Conservation (phyloP, 208 protist genomes). For the Crithidia thermophila region DNA sequence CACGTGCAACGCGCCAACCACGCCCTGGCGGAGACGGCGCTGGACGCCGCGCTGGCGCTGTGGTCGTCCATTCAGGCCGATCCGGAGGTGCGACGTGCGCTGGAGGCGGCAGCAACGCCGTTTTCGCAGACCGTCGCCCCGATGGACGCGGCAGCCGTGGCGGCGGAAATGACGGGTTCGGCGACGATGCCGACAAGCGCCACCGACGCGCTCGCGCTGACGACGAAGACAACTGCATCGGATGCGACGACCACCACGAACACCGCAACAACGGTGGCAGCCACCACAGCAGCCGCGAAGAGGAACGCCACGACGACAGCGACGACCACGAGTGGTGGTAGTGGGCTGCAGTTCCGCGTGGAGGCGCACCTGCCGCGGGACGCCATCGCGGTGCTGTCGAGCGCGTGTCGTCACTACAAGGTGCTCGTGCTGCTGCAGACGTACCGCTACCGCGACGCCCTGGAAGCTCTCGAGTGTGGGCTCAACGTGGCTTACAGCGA, state of each 20-base stretch:
- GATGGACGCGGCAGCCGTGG: conserved; percentile 16
- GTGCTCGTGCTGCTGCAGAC: conserved; percentile 70
- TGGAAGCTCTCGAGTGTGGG: conserved; percentile 81
- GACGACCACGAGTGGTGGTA: not conserved
- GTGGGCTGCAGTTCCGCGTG: conserved; percentile 11
- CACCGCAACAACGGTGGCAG: conserved; percentile 4
- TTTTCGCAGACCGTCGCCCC: conserved; percentile 1
- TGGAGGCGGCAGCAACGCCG: not conserved
- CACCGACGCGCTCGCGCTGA: too few relatives aligned
- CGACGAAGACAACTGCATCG: too few relatives aligned
- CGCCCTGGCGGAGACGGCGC: conserved; percentile 65
- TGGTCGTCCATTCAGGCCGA: conserved; percentile 42
- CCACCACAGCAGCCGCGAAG: not conserved
- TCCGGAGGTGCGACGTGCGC: conserved; percentile 17
- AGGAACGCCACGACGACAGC: not conserved
- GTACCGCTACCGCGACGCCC: conserved; percentile 88
- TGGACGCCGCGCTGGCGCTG: conserved; percentile 52
- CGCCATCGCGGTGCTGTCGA: conserved; percentile 53
- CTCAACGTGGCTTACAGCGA: conserved; percentile 76
- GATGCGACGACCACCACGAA: too few relatives aligned
- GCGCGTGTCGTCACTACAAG: conserved; percentile 62
- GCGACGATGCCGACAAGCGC: too few relatives aligned
- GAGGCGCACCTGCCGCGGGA: conserved; percentile 44
- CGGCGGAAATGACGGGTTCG: not conserved
- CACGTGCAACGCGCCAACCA: conserved; percentile 83